Conservation (phyloP, 2,329 filamentous ascomycete genomes). For the Davidsoniella neocaledoniae region DNA sequence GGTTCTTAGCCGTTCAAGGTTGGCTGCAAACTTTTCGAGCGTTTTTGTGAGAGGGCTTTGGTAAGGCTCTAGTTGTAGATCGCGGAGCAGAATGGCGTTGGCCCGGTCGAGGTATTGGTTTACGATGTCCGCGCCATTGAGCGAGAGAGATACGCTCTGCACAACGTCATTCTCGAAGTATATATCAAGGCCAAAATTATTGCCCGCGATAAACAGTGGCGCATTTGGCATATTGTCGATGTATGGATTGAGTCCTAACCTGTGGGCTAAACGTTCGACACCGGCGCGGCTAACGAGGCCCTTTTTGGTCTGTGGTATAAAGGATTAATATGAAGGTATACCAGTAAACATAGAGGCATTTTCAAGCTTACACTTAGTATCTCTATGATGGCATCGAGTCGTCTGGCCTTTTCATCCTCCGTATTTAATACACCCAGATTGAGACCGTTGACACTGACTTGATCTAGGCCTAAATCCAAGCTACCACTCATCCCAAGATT, state of each 20-base stretch:
- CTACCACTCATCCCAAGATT: conserved; percentile 38
- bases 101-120: conserved; percentile 44
- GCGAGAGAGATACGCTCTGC: no score
- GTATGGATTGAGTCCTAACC: conserved; percentile 34
- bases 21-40: conserved; percentile 52
- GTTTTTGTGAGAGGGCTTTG: conserved; percentile 53
- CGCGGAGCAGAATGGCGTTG: conserved; percentile 45
- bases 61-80: conserved; percentile 41
- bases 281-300: conserved; percentile 59
- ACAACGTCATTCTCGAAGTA: conserved; percentile 39
- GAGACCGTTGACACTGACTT: conserved; percentile 12
- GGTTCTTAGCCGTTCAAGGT: conserved; percentile 51
- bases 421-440: conserved; percentile 21
- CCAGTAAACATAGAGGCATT: neutral
- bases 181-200: no score
- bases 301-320: conserved; percentile 24
- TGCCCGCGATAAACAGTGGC: conserved; percentile 39
- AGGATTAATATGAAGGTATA: conserved; percentile 10
- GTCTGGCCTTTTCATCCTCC: conserved; percentile 38
- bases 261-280: conserved; percentile 51
- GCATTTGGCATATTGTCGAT: no score
- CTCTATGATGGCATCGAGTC: conserved; percentile 34
- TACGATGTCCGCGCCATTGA: conserved; percentile 29
- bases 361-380: conserved; percentile 28
- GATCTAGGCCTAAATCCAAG: conserved; percentile 24